Evolutionary conservation across 1,284 basidiomycete species (phyloP), one percentile per base, ranked within the genome.

Genomic region (Fomitopsis palustris): DNA sequence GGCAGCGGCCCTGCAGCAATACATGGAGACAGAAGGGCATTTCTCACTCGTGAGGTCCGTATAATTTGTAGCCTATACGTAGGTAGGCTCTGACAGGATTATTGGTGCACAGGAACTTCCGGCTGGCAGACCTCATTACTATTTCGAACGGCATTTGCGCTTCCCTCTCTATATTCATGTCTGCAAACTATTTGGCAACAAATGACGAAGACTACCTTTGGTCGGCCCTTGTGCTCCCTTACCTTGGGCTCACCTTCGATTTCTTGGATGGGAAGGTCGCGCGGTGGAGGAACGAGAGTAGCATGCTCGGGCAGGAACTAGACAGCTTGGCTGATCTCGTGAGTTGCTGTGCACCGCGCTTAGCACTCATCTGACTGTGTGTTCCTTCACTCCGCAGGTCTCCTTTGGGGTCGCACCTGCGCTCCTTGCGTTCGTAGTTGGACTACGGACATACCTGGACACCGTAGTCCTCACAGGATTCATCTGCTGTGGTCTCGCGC

Each of bases 141-240:
- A 94, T 99, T 65, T 96, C 97, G 90, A 99, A 99, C 72, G 97
- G 97, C 42, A 93, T 99, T 73, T 99, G 97, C 76, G 97, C 97
- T 60, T 93, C 93, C 16, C 90, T 98, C 68, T 98, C 96, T 42
- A 83, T 99, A 65, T 96, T 96, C 74, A 95, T 92, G 38, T 96
- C 93, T 8, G 94, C 91, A 41, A 88, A 89, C 61, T 96, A 96
- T 76, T 82, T 96, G 64, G 69, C 93, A 56, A 91, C 91, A 29
- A 86, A 89, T 64, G 93, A 99, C 73, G 81, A 84, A 61, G 83
- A 85, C 64, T 86, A 88, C 74, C 79, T 98, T 58, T 93, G 93
- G 86, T 84, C 86, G 55, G 97, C 96, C 6, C 86, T 97, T 61
- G 79, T 84, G 57, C 88, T 96, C 69, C 97, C 97, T 16, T 80